Evolutionary conservation across 768 basidiomycete species (phyloP).

Genomic region (Rhodotorula babjevae): DNA sequence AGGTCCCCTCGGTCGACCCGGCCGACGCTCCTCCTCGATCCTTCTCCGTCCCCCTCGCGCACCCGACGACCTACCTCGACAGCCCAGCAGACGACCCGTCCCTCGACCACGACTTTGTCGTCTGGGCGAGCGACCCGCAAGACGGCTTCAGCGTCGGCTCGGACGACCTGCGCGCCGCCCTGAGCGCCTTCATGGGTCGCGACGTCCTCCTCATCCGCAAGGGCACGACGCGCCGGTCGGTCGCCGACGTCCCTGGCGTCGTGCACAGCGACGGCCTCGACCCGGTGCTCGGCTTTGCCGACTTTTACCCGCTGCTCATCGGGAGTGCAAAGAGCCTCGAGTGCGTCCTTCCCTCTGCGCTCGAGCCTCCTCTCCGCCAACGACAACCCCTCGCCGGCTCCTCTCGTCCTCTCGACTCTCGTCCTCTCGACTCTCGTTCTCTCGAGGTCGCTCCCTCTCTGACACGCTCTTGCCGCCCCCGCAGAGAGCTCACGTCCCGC

Average conservation of each 20-base stretch:
- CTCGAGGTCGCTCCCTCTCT: no score
- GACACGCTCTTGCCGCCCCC: no score
- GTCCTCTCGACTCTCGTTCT: no score
- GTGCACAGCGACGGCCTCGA: conserved; percentile 15
- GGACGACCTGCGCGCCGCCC: conserved; percentile 6
- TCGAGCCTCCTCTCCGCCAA: neutral
- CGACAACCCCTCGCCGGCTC: no score
- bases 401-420: no score
- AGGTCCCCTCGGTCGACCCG: conserved; percentile 5
- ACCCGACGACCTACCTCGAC: conserved; percentile 22
- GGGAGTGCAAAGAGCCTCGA: conserved; percentile 14
- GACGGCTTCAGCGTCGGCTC: conserved; percentile 31
- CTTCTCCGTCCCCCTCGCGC: conserved; percentile 24
- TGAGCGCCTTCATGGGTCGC: conserved; percentile 25
- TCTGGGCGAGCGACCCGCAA: conserved; percentile 23
- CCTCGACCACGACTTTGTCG: conserved; percentile 27
- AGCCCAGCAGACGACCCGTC: conserved; percentile 3
- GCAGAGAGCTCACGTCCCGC: conserved; percentile 23
- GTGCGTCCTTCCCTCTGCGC: neutral
- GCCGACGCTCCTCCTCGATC: neutral
- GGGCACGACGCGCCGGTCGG: conserved; percentile 11
- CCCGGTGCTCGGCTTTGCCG: conserved; percentile 17
- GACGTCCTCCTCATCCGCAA: conserved; percentile 24
- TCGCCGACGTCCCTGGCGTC: conserved; percentile 18
- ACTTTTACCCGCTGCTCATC: conserved; percentile 20